Base-by-base conservation (phyloP, 2,329 filamentous ascomycete species). In the Botryotinia narcissicola region DNA sequence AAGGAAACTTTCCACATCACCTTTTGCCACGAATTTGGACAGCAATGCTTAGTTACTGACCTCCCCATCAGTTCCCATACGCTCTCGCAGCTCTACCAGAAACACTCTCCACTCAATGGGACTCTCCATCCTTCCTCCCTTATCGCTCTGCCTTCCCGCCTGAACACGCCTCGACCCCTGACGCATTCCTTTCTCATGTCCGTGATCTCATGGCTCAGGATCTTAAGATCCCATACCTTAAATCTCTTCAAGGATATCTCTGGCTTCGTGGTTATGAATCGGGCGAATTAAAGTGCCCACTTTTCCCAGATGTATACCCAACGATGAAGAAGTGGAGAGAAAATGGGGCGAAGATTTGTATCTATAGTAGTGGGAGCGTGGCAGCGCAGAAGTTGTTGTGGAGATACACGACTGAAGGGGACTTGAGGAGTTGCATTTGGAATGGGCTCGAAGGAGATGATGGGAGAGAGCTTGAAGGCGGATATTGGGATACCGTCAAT, bases 311-410 rank as follows among this genome's bases (percentile, higher is more conserved):
- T 79, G 93, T 95, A 29, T 84, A 88, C n/a, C 86, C 88, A 14
- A 87, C 87, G 75, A 84, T 94, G 75, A 82, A 84, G 71, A 78
- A 83, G 61, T 94, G 92, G 89, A 81, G 84, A 44, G 87, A 86
- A 40, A 84, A 88, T 75, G 76, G 77, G 1, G 85, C 66, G 3
- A 70, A 63, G 12, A 66, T 73, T 76, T 88, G 92, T 78, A 95
- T 96, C 80, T 96, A 95, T 84, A 94, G 92, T 6, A 94, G 92
- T 20, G 93, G 93, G 46, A 94, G 92, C 35, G 91, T 95, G 9
- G 87, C 91, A 32, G 93, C 93, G 22, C 93, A 96, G 85, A 93
- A 94, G 83, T 85, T 95, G 75, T 87, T 95, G 75, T 95, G 95
- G 82, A 85, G 86, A 74, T 89, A 94, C 80, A 82, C 82, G 25